phyloP scores from a whole-genome alignment of 2,329 filamentous ascomycete genomes.

The Escovopsis sp. region DNA sequence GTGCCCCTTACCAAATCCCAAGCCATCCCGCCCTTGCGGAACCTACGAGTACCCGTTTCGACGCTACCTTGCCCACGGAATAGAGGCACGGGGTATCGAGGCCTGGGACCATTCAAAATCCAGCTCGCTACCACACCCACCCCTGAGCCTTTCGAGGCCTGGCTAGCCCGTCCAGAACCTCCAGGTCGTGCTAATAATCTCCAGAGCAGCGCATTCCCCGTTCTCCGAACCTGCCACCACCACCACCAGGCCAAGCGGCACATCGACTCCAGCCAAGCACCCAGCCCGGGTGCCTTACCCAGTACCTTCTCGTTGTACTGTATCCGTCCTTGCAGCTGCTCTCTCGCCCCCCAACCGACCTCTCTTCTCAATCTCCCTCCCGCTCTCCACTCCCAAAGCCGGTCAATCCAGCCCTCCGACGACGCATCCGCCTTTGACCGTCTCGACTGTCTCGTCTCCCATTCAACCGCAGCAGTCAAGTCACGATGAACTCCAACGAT shows the following conservation, averaged over 20 bases:
- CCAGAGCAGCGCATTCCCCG: too few relatives aligned
- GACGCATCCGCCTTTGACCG: conserved; percentile 7
- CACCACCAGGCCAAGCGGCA: neutral
- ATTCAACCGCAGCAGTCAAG: conserved; percentile 3
- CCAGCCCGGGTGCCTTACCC: neutral
- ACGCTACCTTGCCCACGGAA: too few relatives aligned
- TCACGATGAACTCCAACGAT: conserved; percentile 45
- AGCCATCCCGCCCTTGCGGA: too few relatives aligned
- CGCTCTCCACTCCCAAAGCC: conserved; percentile 19
- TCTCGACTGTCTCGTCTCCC: conserved; percentile 5
- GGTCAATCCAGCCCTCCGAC: conserved; percentile 15
- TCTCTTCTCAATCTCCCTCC: conserved; percentile 14
- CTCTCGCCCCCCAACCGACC: conserved; percentile 12
- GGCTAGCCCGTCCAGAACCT: too few relatives aligned
- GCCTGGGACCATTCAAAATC: too few relatives aligned
- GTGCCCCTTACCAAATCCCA: too few relatives aligned
- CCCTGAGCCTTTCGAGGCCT: too few relatives aligned
- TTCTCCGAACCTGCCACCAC: neutral
- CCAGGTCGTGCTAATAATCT: too few relatives aligned
- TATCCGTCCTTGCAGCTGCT: conserved; percentile 12
- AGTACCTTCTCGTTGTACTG: neutral
- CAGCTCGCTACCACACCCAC: too few relatives aligned
- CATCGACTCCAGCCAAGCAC: neutral
- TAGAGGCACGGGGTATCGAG: too few relatives aligned
- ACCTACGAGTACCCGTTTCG: too few relatives aligned